phyloP scores from a whole-genome alignment of 2,329 filamentous ascomycete genomes.

The Arthrobotrys musiformis region DNA sequence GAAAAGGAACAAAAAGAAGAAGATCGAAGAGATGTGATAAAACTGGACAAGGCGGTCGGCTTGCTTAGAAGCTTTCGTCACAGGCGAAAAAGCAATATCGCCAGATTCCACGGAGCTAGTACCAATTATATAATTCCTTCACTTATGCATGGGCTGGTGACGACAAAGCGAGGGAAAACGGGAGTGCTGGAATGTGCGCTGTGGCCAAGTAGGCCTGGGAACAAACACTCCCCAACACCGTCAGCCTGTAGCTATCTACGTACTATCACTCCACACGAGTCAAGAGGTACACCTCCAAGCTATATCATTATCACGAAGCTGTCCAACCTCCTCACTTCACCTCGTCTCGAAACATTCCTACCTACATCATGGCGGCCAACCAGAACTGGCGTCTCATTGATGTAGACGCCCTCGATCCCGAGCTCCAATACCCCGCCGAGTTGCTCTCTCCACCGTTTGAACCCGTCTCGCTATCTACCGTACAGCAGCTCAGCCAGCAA shows the following conservation, averaged over 20 bases:
- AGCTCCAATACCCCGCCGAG: slow-evolving; percentile 59
- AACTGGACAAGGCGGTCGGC: neutral
- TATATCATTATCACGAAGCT: neutral
- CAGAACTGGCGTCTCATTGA: slow-evolving; percentile 60
- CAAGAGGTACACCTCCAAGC: neutral
- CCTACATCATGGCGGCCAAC: slow-evolving; percentile 38
- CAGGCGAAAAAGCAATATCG: slow-evolving; percentile 19
- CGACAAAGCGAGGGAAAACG: neutral
- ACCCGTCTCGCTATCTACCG: slow-evolving; percentile 54
- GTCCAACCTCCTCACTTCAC: neutral
- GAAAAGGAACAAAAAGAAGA: neutral
- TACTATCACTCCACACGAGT: slow-evolving; percentile 4
- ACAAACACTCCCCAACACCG: slow-evolving; percentile 40
- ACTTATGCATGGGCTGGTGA: neutral
- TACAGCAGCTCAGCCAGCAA: slow-evolving; percentile 57
- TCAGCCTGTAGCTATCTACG: slow-evolving; percentile 12
- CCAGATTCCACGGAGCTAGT: neutral
- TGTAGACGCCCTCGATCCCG: slow-evolving; percentile 59
- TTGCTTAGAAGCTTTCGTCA: slow-evolving; percentile 40
- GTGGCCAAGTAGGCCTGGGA: slow-evolving; percentile 42
- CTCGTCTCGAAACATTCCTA: neutral
- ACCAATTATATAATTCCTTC: neutral
- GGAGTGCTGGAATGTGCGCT: slow-evolving; percentile 54
- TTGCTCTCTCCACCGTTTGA: slow-evolving; percentile 58
- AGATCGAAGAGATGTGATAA: slow-evolving; percentile 34